Conservation (phyloP, 306 rosid species). For the Trifolium fragiferum region DNA sequence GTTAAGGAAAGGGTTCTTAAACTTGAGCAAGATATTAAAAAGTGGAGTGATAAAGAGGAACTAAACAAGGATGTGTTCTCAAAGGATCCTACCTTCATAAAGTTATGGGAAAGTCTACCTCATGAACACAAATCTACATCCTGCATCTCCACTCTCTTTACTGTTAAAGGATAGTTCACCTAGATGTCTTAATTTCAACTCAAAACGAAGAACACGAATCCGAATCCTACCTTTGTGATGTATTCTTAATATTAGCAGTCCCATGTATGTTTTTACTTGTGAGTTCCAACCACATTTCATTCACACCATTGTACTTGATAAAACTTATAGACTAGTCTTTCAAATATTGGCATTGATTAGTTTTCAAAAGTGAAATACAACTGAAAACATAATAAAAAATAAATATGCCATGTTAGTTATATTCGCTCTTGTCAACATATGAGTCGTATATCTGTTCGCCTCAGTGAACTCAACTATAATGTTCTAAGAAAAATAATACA, state of each 20-base stretch:
- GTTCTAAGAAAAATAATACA: too few relatives aligned
- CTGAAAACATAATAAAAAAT: too few relatives aligned
- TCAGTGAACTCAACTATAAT: too few relatives aligned
- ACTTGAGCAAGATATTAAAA: slow-evolving; percentile 39
- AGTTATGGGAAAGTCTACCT: slow-evolving; percentile 60
- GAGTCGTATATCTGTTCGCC: too few relatives aligned
- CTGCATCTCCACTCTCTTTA: slow-evolving; percentile 30
- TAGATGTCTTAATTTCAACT: not conserved
- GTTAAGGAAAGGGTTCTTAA: slow-evolving; percentile 6
- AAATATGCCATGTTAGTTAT: too few relatives aligned
- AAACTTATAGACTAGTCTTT: too few relatives aligned
- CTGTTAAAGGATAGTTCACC: not conserved
- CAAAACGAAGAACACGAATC: slow-evolving; percentile 34
- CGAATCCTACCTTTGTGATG: slow-evolving; percentile 18
- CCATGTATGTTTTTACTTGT: slow-evolving; percentile 6
- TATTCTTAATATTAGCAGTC: slow-evolving; percentile 2
- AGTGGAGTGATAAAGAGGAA: slow-evolving; percentile 41
- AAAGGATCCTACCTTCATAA: slow-evolving; percentile 50
- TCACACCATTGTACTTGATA: not conserved
- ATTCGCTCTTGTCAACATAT: too few relatives aligned
- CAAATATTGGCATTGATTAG: too few relatives aligned
- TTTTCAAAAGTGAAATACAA: too few relatives aligned
- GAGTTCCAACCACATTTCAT: not conserved
- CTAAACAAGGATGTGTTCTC: slow-evolving; percentile 52
- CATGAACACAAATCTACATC: slow-evolving; percentile 37